Evolutionary conservation across 2,329 filamentous ascomycete genomes (phyloP), one percentile per base, ranked within the genome.

Genomic region (Exophiala dermatitidis): DNA sequence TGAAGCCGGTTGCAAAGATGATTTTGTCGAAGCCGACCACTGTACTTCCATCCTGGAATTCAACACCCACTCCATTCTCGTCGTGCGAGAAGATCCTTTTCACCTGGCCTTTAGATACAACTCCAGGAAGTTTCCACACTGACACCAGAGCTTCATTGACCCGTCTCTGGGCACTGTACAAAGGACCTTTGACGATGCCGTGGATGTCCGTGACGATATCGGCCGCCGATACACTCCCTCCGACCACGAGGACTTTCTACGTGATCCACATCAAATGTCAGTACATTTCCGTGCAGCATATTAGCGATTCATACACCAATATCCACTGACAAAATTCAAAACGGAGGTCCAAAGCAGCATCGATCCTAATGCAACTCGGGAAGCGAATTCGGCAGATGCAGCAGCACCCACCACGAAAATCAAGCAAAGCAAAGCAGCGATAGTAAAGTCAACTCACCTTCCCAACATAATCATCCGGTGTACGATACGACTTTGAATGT

Each of bases 1-100:
- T 78, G 61, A 88, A 88, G 0, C 85, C 85, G 0, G 84, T 88
- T 9, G 78, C 81, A 4, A 88, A 63, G 9, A 88, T 73, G 0
- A 88, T 73, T 10, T 72, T 69, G 60, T 88, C 76, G 33, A 88
- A 78, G 5, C 74, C 71, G n/a, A 70, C 70, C 0, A 88, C 61
- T 0, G 67, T 68, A 0, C 68, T 61, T 0, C 81, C 83, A 19
- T 81, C 76, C 40, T 71, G 74, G 1, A 88, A 67, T 0, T 73
- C 69, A 1, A 82, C 67, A 0, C 66, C 30, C 31, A 50, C 72
- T 0, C 77, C 73, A 0, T 78, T 77, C 19, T 19, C 19, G 5
- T 82, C 74, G 0, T 34, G 33, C 33, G 6, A 6, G 33, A 34
- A 34, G 33, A 34, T 10, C 33, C 33, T 34, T 10, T 34, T 34